Evolutionary conservation across 148 eudicot genomes (phyloP).

Genomic region (Camellia sinensis): DNA sequence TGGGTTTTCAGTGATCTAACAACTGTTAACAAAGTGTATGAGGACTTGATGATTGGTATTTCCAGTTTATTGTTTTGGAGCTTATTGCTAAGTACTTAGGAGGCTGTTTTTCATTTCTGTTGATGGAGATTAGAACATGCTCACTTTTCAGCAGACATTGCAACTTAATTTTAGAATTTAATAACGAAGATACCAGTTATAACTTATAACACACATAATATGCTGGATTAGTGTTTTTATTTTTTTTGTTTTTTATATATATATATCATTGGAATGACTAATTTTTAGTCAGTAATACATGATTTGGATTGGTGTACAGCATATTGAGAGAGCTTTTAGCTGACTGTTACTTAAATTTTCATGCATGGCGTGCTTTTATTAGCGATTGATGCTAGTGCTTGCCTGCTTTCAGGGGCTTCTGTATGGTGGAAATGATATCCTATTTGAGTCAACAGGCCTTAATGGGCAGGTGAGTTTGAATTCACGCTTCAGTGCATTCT

Average conservation of each 20-base stretch:
- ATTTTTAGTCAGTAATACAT: background rate
- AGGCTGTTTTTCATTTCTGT: background rate
- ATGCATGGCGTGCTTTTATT: background rate
- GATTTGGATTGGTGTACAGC: background rate
- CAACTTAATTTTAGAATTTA: background rate
- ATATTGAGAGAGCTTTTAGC: background rate
- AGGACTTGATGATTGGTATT: too few relatives aligned
- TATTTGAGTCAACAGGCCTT: conserved; percentile 91
- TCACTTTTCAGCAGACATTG: background rate
- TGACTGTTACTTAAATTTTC: background rate
- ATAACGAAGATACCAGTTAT: background rate
- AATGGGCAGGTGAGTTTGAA: conserved; percentile 48
- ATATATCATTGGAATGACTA: background rate
- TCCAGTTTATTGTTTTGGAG: background rate
- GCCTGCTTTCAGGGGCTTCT: conserved; percentile 75
- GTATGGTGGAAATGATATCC: conserved; percentile 72
- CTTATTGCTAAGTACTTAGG: background rate
- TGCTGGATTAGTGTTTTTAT: background rate
- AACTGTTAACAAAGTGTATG: background rate
- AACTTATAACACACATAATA: background rate
- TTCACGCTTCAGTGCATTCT: background rate
- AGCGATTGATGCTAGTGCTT: background rate
- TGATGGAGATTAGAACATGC: background rate
- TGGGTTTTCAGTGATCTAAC: background rate
- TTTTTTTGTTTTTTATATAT: background rate